phyloP scores from a whole-genome alignment of 345 rosid genomes.

The Brassica carinata region DNA sequence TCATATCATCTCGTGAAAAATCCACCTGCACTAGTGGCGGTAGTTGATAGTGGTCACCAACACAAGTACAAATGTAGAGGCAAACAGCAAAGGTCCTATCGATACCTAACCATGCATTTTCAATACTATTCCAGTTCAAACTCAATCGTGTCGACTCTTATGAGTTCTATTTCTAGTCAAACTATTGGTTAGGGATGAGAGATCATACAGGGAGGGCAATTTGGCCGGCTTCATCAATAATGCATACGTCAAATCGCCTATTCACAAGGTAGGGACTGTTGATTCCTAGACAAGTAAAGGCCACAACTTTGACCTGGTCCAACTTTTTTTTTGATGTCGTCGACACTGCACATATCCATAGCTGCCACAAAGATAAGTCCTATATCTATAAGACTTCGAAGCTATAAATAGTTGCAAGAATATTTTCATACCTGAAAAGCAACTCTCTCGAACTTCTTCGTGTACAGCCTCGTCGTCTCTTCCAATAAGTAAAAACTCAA shows the following conservation, averaged over 20 bases:
- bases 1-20: slow-evolving; percentile 5
- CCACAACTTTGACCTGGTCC: slow-evolving; percentile 89
- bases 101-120: slow-evolving; percentile 56
- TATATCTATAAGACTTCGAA: slow-evolving; percentile 28
- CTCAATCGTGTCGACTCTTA: slow-evolving; percentile 2
- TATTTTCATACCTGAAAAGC: slow-evolving; percentile 66
- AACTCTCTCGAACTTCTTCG: slow-evolving; percentile 69
- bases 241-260: slow-evolving; percentile 90
- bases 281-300: slow-evolving; percentile 88
- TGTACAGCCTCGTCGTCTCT: slow-evolving; percentile 77
- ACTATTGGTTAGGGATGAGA: neutral
- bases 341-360: slow-evolving; percentile 56
- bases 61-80: slow-evolving; percentile 90
- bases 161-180: neutral
- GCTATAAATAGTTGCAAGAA: slow-evolving; percentile 21
- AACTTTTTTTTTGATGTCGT: slow-evolving; percentile 65
- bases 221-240: slow-evolving; percentile 99
- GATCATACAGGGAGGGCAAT: slow-evolving; percentile 84
- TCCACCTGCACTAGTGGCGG: slow-evolving; percentile 82
- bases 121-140: neutral
- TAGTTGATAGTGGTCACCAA: slow-evolving; percentile 97
- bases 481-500: slow-evolving; percentile 90
- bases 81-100: slow-evolving; percentile 85
- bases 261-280: slow-evolving; percentile 82
- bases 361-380: slow-evolving; percentile 49